Evolutionary conservation across 306 rosid genomes (phyloP).

Genomic region (barrel medic (Medicago truncatula)): DNA sequence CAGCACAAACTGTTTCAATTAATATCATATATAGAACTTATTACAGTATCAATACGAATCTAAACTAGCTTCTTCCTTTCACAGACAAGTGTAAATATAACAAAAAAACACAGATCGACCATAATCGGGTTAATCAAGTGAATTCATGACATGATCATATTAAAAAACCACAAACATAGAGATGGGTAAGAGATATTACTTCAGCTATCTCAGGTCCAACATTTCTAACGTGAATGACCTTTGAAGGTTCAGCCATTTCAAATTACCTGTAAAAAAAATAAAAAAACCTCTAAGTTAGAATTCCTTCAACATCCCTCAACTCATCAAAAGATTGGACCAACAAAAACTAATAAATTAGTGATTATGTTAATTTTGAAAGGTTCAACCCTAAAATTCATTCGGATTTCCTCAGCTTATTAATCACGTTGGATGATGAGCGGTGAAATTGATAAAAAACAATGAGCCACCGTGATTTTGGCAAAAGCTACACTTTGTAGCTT

Average conservation of each 20-base stretch:
- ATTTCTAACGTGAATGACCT: conserved; percentile 92
- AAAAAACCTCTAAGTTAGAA: background rate
- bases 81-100: background rate
- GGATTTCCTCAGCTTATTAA: background rate
- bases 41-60: background rate
- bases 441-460: too few species aligned
- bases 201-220: conserved; percentile 92
- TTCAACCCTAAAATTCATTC: background rate
- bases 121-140: too few species aligned
- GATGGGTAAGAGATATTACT: conserved; percentile 49
- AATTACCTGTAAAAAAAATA: conserved; percentile 53
- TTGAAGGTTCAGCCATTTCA: conserved; percentile 88
- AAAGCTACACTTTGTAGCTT: too few species aligned
- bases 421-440: too few species aligned
- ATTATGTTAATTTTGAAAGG: conserved; percentile 2
- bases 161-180: background rate
- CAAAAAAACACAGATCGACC: too few species aligned
- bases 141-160: background rate
- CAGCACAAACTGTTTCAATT: background rate
- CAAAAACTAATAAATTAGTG: background rate
- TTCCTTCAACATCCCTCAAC: background rate
- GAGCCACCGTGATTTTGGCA: too few species aligned
- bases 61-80: conserved; percentile 28
- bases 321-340: background rate
- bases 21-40: background rate